Base-by-base conservation (phyloP, 805 yeast species). In the Wickerhamiella shivajii region DNA sequence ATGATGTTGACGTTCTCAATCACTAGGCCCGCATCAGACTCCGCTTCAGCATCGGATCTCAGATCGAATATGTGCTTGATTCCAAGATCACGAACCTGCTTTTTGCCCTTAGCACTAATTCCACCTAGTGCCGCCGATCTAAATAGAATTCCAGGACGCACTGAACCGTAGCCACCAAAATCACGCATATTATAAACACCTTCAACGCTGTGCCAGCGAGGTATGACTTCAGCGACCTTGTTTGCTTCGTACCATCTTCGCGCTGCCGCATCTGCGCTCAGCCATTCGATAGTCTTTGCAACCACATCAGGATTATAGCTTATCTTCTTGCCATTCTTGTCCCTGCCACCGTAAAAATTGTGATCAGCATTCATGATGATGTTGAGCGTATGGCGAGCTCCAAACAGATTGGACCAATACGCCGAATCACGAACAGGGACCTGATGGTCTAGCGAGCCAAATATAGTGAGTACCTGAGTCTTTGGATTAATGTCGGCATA, bases 181-280 rank as follows among this genome's bases (percentile, higher is more conserved):
- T 83, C 93, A 42, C 94, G 63, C 45, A 79, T 76, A 46, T 81
- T 81, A 26, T 66, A 53, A 13, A 79, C 67, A 0, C 84, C 85
- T 4, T 75, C 79, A 15, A 79, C 64, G 0, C 52, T 33, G 42
- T 70, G 70, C 75, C 77, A 74, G 38, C 85, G 57, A 2, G 70
- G 55, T 14, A 57, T 44, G n/a, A 52, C 49, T 4, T 63, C 64
- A 3, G 71, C 52, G 13, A 39, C 44, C 13, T 44, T 36, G 52
- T 47, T 1, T 1, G 53, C 37, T 10, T 55, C 50, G 39, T 61
- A 57, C 42, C 76, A 79, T 33, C 87, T 55, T 11, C 47, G 42
- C 14, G 67, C 52, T 38, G 71, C 74, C n/a, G 60, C 59, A 11
- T 57, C 60, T 2, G 69, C 59, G 16, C 39, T 40, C 19, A 52